Conservation (phyloP, 1,284 basidiomycete species). For the Mycena citricolor region DNA sequence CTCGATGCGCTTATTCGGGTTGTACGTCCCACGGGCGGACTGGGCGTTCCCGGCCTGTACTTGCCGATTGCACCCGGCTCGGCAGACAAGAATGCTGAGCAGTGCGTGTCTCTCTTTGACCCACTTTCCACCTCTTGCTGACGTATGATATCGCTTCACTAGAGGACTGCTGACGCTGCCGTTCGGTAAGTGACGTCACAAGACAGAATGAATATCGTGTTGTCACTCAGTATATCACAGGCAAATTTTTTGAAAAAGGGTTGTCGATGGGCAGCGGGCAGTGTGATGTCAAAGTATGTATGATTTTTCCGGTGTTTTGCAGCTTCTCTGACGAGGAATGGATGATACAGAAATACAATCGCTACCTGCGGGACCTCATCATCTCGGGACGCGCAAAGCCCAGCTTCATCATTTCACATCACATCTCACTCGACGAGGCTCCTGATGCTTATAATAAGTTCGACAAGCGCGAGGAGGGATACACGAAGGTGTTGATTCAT, state of each 20-base stretch:
- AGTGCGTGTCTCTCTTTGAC: too few species aligned
- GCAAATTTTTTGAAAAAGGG: conserved; percentile 54
- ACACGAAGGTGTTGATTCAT: conserved; percentile 50
- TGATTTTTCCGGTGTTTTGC: not conserved
- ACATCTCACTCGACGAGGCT: conserved; percentile 45
- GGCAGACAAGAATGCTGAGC: conserved; percentile 46
- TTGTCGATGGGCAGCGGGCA: conserved; percentile 50
- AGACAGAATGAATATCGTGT: not conserved
- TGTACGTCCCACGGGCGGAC: conserved; percentile 49
- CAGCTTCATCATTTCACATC: conserved; percentile 52
- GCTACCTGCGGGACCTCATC: conserved; percentile 52
- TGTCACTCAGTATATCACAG: conserved; percentile 22
- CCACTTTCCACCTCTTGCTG: not conserved
- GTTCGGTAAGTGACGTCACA: conserved; percentile 35
- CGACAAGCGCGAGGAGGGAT: conserved; percentile 47
- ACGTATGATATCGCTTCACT: not conserved
- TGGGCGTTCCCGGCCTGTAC: conserved; percentile 54
- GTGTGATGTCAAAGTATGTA: conserved; percentile 52
- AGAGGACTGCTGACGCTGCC: conserved; percentile 52
- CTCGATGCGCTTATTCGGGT: conserved; percentile 50
- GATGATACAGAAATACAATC: conserved; percentile 46
- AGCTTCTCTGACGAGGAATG: too few species aligned
- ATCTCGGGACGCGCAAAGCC: conserved; percentile 50
- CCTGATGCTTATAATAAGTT: conserved; percentile 51
- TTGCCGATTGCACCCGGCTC: conserved; percentile 53